These are phyloP conservation scores for Coelastrella sp. DNA, from an alignment of 139 green algal species.

Conservation along the genomic window DNA sequence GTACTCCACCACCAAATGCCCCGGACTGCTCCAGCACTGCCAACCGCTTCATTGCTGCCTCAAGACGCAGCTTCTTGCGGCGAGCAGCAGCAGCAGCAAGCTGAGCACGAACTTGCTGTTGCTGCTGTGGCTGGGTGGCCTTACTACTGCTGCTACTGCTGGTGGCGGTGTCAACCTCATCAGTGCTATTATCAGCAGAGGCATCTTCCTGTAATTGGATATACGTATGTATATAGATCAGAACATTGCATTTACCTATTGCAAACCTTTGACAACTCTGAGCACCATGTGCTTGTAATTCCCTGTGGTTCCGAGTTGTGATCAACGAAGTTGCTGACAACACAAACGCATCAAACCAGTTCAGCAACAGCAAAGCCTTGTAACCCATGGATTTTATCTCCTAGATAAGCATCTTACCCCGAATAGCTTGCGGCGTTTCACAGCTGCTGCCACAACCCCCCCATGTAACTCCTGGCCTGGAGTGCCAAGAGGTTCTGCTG, in stretches of 20 bases:
- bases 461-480: not conserved
- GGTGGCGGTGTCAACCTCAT: too few relatives aligned
- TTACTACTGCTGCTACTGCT: conserved; percentile 8
- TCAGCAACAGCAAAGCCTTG: too few relatives aligned
- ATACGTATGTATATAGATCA: too few relatives aligned
- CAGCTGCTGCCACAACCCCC: not conserved
- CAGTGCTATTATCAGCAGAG: not conserved
- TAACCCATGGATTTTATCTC: not conserved
- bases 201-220: too few relatives aligned
- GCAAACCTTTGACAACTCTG: too few relatives aligned
- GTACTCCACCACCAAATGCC: not conserved
- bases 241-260: too few relatives aligned
- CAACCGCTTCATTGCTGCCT: not conserved
- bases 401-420: conserved; percentile 1
- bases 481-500: not conserved
- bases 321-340: too few relatives aligned
- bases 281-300: too few relatives aligned
- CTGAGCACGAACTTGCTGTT: not conserved
- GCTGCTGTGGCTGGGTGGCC: not conserved
- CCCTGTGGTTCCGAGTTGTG: too few relatives aligned
- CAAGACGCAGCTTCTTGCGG: not conserved
- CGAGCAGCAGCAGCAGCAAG: not conserved
- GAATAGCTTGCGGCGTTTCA: conserved; percentile 19
- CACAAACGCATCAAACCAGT: not conserved
- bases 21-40: not conserved